phyloP scores from a whole-genome alignment of 257 asterid species.

The Ehretia macrophylla region DNA sequence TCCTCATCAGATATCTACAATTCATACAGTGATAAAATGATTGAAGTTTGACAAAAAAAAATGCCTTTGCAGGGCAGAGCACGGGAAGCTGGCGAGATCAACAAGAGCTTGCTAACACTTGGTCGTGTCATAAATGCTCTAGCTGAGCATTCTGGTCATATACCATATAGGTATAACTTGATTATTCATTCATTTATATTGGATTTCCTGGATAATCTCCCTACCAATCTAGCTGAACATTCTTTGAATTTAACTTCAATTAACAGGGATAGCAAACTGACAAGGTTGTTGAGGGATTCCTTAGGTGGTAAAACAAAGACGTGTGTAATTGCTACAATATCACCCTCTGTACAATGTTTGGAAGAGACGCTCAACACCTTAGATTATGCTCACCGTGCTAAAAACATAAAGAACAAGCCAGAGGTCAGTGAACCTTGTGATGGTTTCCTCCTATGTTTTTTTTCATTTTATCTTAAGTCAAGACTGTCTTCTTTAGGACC shows the following conservation, averaged over 20 bases:
- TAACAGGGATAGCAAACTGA: conserved; percentile 93
- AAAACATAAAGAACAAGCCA: conserved; percentile 97
- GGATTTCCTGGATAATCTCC: conserved; percentile 1
- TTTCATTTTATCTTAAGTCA: conserved; percentile 13
- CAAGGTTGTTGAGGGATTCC: conserved; percentile 93
- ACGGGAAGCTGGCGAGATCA: conserved; percentile 99
- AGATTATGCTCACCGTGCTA: conserved; percentile 98
- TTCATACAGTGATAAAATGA: not conserved
- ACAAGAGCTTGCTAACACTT: conserved; percentile 96
- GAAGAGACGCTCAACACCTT: conserved; percentile 98
- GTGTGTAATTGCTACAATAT: conserved; percentile 89
- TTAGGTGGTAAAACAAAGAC: conserved; percentile 99
- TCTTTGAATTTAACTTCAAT: conserved; percentile 7
- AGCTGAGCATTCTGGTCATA: conserved; percentile 97
- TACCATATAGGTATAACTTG: conserved; percentile 71
- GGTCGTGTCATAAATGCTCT: conserved; percentile 95
- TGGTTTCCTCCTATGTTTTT: not conserved
- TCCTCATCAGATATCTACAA: not conserved
- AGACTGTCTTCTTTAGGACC: not conserved
- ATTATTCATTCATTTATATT: not conserved
- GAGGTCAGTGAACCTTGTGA: conserved; percentile 49
- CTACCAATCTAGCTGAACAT: conserved; percentile 1
- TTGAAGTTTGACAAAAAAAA: not conserved
- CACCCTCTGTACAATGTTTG: conserved; percentile 83
- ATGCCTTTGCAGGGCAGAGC: conserved; percentile 82